Conservation (phyloP, 257 asterid genomes). For the Paulownia fortunei region DNA sequence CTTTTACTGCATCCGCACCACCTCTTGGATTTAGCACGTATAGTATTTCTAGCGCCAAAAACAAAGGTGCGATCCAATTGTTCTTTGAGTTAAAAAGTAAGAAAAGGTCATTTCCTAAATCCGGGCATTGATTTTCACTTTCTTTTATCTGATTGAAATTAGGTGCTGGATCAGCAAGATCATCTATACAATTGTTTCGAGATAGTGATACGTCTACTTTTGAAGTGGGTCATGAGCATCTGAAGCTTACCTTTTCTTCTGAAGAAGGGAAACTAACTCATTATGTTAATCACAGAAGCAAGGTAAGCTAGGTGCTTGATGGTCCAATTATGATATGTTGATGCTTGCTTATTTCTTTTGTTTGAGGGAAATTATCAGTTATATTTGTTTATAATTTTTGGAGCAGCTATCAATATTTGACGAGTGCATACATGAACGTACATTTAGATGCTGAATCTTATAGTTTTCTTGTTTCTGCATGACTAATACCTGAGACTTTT, state of each 20-base stretch:
- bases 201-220: slow-evolving; percentile 35
- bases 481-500: slow-evolving; percentile 27
- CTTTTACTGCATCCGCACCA: slow-evolving; percentile 44
- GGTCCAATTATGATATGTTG: not conserved
- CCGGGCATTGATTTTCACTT: not conserved
- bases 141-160: slow-evolving; percentile 16
- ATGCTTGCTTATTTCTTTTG: not conserved
- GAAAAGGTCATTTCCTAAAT: slow-evolving; percentile 3
- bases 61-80: slow-evolving; percentile 31
- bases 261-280: slow-evolving; percentile 47
- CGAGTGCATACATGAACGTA: not conserved
- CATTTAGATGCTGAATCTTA: slow-evolving; percentile 3
- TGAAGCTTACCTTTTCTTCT: slow-evolving; percentile 64
- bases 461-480: slow-evolving; percentile 23
- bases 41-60: slow-evolving; percentile 36
- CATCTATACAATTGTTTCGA: slow-evolving; percentile 35
- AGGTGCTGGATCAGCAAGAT: slow-evolving; percentile 37
- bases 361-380: not conserved
- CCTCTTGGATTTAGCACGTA: slow-evolving; percentile 50
- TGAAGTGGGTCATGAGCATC: slow-evolving; percentile 66
- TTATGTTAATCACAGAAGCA: slow-evolving; percentile 52
- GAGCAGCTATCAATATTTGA: slow-evolving; percentile 6
- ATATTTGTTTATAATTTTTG: not conserved
- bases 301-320: slow-evolving; percentile 41
- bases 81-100: slow-evolving; percentile 1